These are phyloP conservation scores for Sicyos baderoa DNA, from an alignment of 306 rosid genomes.

Conservation along the genomic window DNA sequence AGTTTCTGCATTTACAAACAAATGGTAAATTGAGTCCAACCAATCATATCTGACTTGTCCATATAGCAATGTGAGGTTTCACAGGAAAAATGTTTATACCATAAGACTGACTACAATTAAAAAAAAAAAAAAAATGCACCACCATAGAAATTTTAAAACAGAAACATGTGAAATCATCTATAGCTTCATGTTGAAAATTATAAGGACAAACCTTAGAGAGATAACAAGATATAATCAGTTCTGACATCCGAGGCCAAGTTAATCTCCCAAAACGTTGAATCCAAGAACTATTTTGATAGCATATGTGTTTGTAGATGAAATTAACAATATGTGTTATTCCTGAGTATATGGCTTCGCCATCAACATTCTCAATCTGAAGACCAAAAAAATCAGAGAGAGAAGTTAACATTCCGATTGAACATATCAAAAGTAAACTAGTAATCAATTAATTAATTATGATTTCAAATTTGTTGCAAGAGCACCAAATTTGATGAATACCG, in stretches of 20 bases:
- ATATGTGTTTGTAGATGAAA: constrained; percentile 51
- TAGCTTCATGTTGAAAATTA: constrained; percentile 9
- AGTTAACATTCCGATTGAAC: not conserved
- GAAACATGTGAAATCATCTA: not conserved
- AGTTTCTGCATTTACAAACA: not conserved
- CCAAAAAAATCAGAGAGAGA: not conserved
- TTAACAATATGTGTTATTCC: constrained; percentile 48
- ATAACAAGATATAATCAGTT: constrained; percentile 68
- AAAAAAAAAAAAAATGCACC: not conserved
- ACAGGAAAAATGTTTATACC: not conserved
- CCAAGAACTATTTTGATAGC: constrained; percentile 65
- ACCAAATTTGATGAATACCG: not conserved
- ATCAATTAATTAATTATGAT: not conserved
- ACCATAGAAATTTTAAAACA: constrained; percentile 2
- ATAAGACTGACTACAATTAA: not conserved
- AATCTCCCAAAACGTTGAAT: constrained; percentile 66
- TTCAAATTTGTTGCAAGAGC: not conserved
- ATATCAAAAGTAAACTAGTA: not conserved
- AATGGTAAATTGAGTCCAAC: constrained; percentile 5
- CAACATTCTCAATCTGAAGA: constrained; percentile 50
- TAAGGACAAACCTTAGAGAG: constrained; percentile 65
- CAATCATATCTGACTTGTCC: constrained; percentile 11
- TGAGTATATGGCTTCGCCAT: constrained; percentile 59
- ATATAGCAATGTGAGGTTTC: not conserved
- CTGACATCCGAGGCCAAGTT: constrained; percentile 92